Percentiles rank a stretch among this genome's conserved stretches.
These are phyloP conservation scores for Trichophyton equinum DNA, from an alignment of 2,329 filamentous ascomycete species.

Conservation along the genomic window DNA sequence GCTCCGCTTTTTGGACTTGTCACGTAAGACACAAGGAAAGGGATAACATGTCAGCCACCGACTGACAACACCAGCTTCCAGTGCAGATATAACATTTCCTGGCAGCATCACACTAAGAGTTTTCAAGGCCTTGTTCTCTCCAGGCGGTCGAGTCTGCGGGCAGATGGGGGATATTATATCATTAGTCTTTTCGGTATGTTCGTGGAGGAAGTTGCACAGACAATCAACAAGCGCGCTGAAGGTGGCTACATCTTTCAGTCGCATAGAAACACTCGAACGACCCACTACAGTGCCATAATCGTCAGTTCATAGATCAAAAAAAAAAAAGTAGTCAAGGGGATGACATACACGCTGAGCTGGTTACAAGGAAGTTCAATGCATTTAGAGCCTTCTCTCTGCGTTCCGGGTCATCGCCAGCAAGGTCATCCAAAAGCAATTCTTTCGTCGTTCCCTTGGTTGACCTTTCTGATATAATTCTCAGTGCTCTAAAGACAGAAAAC, in stretches of 20 bases:
- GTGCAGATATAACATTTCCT: constrained; percentile 43
- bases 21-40: constrained; percentile 47
- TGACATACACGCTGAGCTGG: constrained; percentile 27
- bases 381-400: constrained; percentile 31
- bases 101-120: constrained; percentile 52
- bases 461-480: constrained; percentile 36
- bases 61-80: constrained; percentile 54
- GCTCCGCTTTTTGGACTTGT: constrained; percentile 35
- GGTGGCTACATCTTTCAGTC: constrained; percentile 25
- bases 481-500: constrained; percentile 16
- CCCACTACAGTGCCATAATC: constrained; percentile 19
- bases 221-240: constrained; percentile 31
- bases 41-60: constrained; percentile 63
- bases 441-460: constrained; percentile 30
- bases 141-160: constrained; percentile 29
- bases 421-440: constrained; percentile 30
- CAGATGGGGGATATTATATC: constrained; percentile 27
- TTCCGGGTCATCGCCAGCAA: constrained; percentile 28
- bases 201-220: constrained; percentile 30
- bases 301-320: not conserved
- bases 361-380: constrained; percentile 33
- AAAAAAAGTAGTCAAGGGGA: not conserved
- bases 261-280: constrained; percentile 24
- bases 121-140: constrained; percentile 32
- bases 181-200: constrained; percentile 26